These are phyloP conservation scores for Colletotrichum liriopes DNA, from an alignment of 2,329 filamentous ascomycete genomes.

Conservation along the genomic window DNA sequence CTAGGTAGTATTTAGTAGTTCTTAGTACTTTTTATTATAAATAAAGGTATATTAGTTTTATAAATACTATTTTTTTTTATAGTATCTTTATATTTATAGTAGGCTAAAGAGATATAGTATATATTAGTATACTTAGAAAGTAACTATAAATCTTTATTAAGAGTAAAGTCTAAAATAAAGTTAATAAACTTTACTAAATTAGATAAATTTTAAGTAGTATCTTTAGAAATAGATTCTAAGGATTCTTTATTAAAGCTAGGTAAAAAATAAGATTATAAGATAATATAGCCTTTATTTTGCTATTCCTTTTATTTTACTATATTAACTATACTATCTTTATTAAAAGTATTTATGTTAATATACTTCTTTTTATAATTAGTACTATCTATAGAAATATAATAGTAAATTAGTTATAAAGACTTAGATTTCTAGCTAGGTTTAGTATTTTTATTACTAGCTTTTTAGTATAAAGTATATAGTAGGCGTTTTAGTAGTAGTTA, in stretches of 20 bases:
- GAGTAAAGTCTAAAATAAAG: not conserved
- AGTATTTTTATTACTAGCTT: not conserved
- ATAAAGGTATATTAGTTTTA: not conserved
- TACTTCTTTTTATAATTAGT: not conserved
- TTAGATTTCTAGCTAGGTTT: not conserved
- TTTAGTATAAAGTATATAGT: not conserved
- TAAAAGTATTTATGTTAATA: not conserved
- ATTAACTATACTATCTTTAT: not conserved
- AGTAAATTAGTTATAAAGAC: not conserved
- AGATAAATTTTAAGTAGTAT: not conserved
- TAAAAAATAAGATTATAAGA: not conserved
- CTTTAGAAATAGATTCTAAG: not conserved
- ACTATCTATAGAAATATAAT: not conserved
- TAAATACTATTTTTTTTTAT: not conserved
- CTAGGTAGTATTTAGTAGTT: not conserved
- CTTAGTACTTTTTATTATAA: not conserved
- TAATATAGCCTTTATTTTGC: no score
- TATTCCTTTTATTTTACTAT: not conserved
- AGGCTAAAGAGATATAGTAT: not conserved
- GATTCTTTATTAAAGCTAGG: not conserved
- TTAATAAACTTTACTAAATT: not conserved
- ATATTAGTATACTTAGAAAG: not conserved
- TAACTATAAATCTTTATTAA: not conserved
- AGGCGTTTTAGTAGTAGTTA: not conserved
- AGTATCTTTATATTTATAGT: not conserved